Conservation (phyloP, 257 asterid species). For the Linderniella brevidens region DNA sequence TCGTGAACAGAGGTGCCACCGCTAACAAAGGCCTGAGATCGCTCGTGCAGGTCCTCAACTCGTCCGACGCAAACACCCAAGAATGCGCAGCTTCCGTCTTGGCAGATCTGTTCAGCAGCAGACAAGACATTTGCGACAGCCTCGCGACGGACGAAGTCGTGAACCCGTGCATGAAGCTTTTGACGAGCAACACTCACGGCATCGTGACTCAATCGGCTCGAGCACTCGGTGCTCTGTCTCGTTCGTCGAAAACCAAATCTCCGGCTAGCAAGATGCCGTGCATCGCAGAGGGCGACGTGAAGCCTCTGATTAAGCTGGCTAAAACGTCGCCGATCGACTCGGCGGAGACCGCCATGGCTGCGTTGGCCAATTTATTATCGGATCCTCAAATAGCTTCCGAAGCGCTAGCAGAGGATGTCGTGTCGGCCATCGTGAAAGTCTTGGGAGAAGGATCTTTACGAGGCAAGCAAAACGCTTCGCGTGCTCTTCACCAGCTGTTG, state of each 20-base stretch:
- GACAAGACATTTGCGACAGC: conserved; percentile 89
- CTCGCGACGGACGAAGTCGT: conserved; percentile 49
- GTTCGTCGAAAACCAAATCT: conserved; percentile 71
- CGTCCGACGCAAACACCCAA: conserved; percentile 76
- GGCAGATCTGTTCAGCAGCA: conserved; percentile 64
- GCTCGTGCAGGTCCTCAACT: conserved; percentile 67
- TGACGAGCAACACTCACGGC: conserved; percentile 49
- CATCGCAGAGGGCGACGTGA: conserved; percentile 63
- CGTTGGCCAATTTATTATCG: conserved; percentile 81
- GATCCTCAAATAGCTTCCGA: conserved; percentile 66
- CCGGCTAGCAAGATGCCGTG: conserved; percentile 66
- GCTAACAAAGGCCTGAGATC: conserved; percentile 93
- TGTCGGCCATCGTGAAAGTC: conserved; percentile 70
- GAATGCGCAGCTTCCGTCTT: conserved; percentile 78
- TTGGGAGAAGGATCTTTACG: conserved; percentile 62
- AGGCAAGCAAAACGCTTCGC: conserved; percentile 62
- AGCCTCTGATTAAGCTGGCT: conserved; percentile 54
- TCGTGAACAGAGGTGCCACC: conserved; percentile 90
- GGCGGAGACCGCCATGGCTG: conserved; percentile 94
- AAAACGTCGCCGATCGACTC: conserved; percentile 51
- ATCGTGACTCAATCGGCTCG: conserved; percentile 57
- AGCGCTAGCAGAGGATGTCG: conserved; percentile 56
- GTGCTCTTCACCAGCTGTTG: conserved; percentile 65
- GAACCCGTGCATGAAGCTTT: conserved; percentile 43
- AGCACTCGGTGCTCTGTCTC: conserved; percentile 80